phyloP scores from a whole-genome alignment of 441 rosid genomes.

The Mallotus repandus region DNA sequence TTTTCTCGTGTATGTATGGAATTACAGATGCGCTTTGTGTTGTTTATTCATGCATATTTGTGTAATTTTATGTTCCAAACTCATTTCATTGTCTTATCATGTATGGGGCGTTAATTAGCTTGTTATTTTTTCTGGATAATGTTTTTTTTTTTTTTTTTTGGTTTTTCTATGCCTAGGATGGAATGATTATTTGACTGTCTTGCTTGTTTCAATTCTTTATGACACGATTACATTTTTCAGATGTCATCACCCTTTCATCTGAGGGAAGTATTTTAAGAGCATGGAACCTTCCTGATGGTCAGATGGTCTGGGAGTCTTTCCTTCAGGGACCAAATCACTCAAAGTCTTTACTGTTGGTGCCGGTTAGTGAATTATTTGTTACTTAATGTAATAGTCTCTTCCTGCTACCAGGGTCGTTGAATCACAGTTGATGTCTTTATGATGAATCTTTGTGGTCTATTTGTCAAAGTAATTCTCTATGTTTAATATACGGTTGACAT shows the following conservation, averaged over 20 bases:
- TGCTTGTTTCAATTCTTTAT: not conserved
- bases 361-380: slow-evolving; percentile 43
- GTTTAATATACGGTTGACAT: not conserved
- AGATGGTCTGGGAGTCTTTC: slow-evolving; percentile 92
- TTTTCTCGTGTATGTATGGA: no score
- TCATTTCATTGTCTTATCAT: not conserved
- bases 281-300: slow-evolving; percentile 99
- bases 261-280: slow-evolving; percentile 83
- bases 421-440: not conserved
- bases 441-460: not conserved
- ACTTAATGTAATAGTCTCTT: not conserved
- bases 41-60: no score
- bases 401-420: not conserved
- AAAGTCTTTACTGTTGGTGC: slow-evolving; percentile 58
- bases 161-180: not conserved
- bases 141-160: slow-evolving; percentile 2
- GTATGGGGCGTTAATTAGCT: not conserved
- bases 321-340: slow-evolving; percentile 60
- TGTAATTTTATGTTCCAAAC: no score
- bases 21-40: no score
- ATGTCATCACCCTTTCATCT: slow-evolving; percentile 83
- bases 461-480: not conserved
- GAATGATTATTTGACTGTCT: not conserved
- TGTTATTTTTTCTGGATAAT: not conserved
- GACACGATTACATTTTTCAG: slow-evolving; percentile 38